These are phyloP conservation scores for Pneumocystis oryctolagi DNA, from an alignment of 1,139 yeast species.

Conservation along the genomic window DNA sequence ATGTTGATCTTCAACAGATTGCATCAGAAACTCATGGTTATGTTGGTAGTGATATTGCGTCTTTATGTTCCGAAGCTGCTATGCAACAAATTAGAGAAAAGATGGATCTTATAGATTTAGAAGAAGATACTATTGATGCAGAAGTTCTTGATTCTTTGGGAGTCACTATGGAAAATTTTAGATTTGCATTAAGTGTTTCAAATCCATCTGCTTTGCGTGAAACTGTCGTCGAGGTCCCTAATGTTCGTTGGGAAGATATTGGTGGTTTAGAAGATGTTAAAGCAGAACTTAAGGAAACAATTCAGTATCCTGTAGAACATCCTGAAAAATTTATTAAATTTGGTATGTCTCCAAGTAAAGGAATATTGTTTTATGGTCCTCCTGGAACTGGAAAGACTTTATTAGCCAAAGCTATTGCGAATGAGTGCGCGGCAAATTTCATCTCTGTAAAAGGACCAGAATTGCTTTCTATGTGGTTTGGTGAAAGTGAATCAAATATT, in stretches of 20 bases:
- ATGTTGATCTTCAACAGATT: slow-evolving; percentile 86
- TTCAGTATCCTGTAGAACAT: slow-evolving; percentile 94
- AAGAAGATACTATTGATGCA: slow-evolving; percentile 95
- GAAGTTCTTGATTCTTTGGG: slow-evolving; percentile 93
- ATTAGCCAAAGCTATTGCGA: slow-evolving; percentile 95
- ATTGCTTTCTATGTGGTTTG: slow-evolving; percentile 95
- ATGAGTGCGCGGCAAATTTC: slow-evolving; percentile 93
- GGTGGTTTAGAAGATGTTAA: slow-evolving; percentile 94
- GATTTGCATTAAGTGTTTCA: slow-evolving; percentile 93
- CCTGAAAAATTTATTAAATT: slow-evolving; percentile 97
- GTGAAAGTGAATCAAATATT: slow-evolving; percentile 94
- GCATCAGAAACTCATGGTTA: slow-evolving; percentile 92
- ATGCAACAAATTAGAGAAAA: slow-evolving; percentile 97
- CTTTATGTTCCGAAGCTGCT: slow-evolving; percentile 97
- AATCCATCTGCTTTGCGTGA: slow-evolving; percentile 99
- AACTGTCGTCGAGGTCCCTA: slow-evolving; percentile 95
- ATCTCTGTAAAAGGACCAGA: slow-evolving; percentile 97
- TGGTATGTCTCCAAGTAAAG: slow-evolving; percentile 94
- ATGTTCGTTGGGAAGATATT: slow-evolving; percentile 95
- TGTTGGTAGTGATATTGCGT: slow-evolving; percentile 90
- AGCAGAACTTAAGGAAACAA: slow-evolving; percentile 94
- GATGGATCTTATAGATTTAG: slow-evolving; percentile 95
- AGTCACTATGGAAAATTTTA: slow-evolving; percentile 96
- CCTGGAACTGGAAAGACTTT: slow-evolving; percentile 99
- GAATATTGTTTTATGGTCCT: slow-evolving; percentile 96